Percentiles rank a stretch among this genome's conserved stretches.
Evolutionary conservation across 2,329 filamentous ascomycete species (phyloP).

Genomic region (Sporothrix euskadiensis): DNA sequence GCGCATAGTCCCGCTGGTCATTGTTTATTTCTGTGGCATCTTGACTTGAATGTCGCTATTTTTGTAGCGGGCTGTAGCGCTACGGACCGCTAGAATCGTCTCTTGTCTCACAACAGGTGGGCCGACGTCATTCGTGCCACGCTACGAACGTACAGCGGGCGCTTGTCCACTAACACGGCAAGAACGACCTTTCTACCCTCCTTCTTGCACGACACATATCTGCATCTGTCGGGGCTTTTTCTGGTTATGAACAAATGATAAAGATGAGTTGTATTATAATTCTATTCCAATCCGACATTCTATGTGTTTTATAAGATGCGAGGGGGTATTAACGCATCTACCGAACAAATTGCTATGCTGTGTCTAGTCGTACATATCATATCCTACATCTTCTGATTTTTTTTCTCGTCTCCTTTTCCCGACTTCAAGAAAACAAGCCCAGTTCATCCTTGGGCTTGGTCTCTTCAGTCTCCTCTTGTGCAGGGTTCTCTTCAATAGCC

Average conservation of each 20-base stretch:
- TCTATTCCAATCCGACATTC: background rate
- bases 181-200: background rate
- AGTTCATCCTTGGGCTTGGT: background rate
- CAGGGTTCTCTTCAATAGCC: background rate
- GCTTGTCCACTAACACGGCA: background rate
- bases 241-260: background rate
- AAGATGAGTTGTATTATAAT: background rate
- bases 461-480: background rate
- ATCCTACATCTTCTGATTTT: background rate
- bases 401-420: background rate
- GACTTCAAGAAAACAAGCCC: background rate
- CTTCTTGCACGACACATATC: background rate
- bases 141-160: background rate
- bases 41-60: background rate
- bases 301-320: background rate
- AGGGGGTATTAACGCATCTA: constrained; percentile 12
- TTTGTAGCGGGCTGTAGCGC: background rate
- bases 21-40: background rate
- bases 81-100: background rate
- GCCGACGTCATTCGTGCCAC: constrained; percentile 21
- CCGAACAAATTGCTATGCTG: background rate
- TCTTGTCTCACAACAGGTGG: constrained; percentile 13
- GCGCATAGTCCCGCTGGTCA: constrained; percentile 6
- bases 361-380: background rate
- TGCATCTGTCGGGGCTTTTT: constrained; percentile 1